These are phyloP conservation scores for Benincasa hispida DNA, from an alignment of 306 rosid genomes.

Conservation along the genomic window DNA sequence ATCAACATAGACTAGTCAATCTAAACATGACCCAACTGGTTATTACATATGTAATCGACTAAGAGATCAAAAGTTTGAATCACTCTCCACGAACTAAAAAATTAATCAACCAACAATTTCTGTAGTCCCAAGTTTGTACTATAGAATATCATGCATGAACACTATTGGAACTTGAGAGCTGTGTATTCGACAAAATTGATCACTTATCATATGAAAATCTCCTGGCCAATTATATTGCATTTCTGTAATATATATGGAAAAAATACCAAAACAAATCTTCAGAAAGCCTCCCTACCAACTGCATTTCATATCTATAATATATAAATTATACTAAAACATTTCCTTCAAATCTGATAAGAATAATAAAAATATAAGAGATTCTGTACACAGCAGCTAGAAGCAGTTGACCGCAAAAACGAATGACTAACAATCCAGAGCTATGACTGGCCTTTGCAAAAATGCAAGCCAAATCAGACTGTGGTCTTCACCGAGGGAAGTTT, in stretches of 20 bases:
- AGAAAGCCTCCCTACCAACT: background rate
- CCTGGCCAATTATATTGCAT: background rate
- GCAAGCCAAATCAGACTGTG: background rate
- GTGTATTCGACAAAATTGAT: background rate
- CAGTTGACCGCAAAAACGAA: background rate
- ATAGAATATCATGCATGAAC: background rate
- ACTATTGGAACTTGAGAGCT: background rate
- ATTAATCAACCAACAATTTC: too few relatives aligned
- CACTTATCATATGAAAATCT: background rate
- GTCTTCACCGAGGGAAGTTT: background rate
- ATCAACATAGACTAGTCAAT: too few relatives aligned
- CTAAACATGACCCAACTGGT: too few relatives aligned
- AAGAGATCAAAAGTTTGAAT: too few relatives aligned
- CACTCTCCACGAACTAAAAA: background rate
- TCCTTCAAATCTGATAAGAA: background rate
- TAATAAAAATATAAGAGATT: background rate
- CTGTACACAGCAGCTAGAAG: background rate
- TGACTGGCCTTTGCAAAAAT: background rate
- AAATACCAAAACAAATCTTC: background rate
- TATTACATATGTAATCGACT: too few relatives aligned
- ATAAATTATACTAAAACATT: background rate
- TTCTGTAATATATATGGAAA: background rate
- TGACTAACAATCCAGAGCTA: background rate
- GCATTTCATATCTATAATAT: background rate
- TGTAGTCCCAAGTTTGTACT: background rate